A percentile compares a stretch with the other conserved stretches of the same genome.
These are phyloP conservation scores for Xanthoparmelia taractica DNA, from an alignment of 495 filamentous ascomycete genomes.

Conservation along the genomic window DNA sequence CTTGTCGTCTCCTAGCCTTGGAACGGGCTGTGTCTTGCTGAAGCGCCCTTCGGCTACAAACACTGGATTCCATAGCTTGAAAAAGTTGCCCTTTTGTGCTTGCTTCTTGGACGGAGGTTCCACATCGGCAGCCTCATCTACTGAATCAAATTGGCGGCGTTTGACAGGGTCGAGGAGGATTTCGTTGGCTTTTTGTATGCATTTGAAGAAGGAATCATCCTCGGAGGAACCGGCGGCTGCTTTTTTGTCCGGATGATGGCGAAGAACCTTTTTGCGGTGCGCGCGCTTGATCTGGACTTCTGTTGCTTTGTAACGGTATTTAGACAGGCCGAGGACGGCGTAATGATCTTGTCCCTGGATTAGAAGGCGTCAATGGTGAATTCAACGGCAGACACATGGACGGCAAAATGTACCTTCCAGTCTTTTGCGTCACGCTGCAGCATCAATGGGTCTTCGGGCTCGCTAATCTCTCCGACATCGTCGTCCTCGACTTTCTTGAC, in stretches of 20 bases:
- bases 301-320: slow-evolving; percentile 84
- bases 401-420: slow-evolving; percentile 71
- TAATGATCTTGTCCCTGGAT: slow-evolving; percentile 90
- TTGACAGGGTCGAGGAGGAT: slow-evolving; percentile 84
- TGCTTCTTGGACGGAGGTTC: slow-evolving; percentile 90
- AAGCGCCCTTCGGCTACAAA: slow-evolving; percentile 90
- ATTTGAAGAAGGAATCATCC: slow-evolving; percentile 99
- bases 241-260: slow-evolving; percentile 98
- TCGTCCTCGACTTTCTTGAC: slow-evolving; percentile 95
- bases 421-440: slow-evolving; percentile 91
- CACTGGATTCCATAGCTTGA: slow-evolving; percentile 81
- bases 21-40: slow-evolving; percentile 82
- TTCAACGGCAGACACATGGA: neutral
- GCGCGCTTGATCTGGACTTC: slow-evolving; percentile 98
- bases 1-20: slow-evolving; percentile 74
- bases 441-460: slow-evolving; percentile 85
- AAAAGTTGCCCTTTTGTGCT: slow-evolving; percentile 75
- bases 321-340: slow-evolving; percentile 85
- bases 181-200: slow-evolving; percentile 97
- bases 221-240: slow-evolving; percentile 79
- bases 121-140: slow-evolving; percentile 86
- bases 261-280: slow-evolving; percentile 98
- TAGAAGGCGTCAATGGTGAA: slow-evolving; percentile 27
- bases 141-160: slow-evolving; percentile 92
- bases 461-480: slow-evolving; percentile 80